phyloP scores from a whole-genome alignment of 2,329 filamentous ascomycete species.

The Penicillium corylophilum region DNA sequence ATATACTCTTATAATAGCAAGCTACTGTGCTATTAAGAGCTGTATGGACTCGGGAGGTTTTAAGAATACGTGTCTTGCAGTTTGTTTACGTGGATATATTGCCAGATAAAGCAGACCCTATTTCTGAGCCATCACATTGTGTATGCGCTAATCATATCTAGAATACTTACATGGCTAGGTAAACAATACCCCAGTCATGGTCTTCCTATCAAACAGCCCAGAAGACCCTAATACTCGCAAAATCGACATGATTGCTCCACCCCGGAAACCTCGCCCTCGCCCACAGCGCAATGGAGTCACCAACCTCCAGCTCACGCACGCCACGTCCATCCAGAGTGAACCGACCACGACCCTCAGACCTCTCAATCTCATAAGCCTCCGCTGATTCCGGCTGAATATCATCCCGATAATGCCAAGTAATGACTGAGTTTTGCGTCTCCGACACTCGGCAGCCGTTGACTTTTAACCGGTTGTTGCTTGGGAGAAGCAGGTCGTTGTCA shows the following conservation, averaged over 20 bases:
- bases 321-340: constrained; percentile 36
- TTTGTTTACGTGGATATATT: neutral
- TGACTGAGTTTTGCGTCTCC: constrained; percentile 23
- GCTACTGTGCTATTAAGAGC: neutral
- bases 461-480: constrained; percentile 31
- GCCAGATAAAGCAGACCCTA: neutral
- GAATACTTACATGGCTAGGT: neutral
- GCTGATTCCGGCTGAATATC: constrained; percentile 28
- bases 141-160: neutral
- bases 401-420: constrained; percentile 40
- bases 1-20: neutral
- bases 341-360: constrained; percentile 32
- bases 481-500: constrained; percentile 30
- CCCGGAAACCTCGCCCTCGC: constrained; percentile 37
- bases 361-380: constrained; percentile 33
- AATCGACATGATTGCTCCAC: constrained; percentile 37
- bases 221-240: constrained; percentile 33
- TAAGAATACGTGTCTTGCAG: neutral
- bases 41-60: neutral
- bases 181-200: neutral
- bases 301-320: constrained; percentile 36
- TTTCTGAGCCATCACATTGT: neutral
- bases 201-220: constrained; percentile 33
- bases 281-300: constrained; percentile 41
- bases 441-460: constrained; percentile 26